Evolutionary conservation across 805 yeast species (phyloP).

Genomic region (Teunomyces kruisii): DNA sequence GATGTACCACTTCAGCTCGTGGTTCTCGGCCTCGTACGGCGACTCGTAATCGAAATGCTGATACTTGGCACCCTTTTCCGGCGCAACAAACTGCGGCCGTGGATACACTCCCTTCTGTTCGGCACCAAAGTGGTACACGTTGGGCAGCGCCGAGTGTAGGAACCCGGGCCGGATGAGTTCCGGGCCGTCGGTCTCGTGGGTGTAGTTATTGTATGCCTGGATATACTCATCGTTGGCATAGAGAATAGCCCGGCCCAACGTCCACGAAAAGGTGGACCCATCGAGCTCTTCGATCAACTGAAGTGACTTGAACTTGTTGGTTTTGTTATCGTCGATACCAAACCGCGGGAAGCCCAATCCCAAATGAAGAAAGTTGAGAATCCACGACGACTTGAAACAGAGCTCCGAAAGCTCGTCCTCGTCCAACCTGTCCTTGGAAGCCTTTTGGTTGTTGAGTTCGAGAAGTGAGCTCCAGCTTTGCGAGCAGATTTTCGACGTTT

Average conservation of each 20-base stretch:
- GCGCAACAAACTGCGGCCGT: constrained; percentile 43
- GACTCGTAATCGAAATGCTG: constrained; percentile 32
- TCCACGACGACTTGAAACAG: constrained; percentile 64
- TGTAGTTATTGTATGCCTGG: constrained; percentile 38
- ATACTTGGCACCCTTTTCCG: constrained; percentile 15
- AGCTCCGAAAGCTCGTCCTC: constrained; percentile 49
- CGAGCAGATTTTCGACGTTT: constrained; percentile 50
- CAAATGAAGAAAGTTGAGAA: constrained; percentile 54
- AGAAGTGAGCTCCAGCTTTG: constrained; percentile 38
- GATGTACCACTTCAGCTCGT: constrained; percentile 42
- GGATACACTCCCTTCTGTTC: constrained; percentile 41
- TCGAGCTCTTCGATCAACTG: constrained; percentile 43
- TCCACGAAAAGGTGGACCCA: constrained; percentile 53
- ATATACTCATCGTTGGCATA: constrained; percentile 58
- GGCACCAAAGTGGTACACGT: constrained; percentile 51
- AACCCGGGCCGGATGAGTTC: constrained; percentile 42
- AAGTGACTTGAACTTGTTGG: constrained; percentile 33
- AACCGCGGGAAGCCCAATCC: constrained; percentile 60
- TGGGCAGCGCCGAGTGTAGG: constrained; percentile 48
- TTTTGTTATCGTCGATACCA: constrained; percentile 37
- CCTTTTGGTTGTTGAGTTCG: constrained; percentile 28
- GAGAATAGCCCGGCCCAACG: constrained; percentile 58
- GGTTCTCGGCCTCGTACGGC: constrained; percentile 24
- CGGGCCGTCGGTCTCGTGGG: constrained; percentile 10
- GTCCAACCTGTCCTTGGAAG: constrained; percentile 27